These are phyloP conservation scores for Plasmodium fragile DNA, from an alignment of 169 alveolate genomes.

Conservation along the genomic window DNA sequence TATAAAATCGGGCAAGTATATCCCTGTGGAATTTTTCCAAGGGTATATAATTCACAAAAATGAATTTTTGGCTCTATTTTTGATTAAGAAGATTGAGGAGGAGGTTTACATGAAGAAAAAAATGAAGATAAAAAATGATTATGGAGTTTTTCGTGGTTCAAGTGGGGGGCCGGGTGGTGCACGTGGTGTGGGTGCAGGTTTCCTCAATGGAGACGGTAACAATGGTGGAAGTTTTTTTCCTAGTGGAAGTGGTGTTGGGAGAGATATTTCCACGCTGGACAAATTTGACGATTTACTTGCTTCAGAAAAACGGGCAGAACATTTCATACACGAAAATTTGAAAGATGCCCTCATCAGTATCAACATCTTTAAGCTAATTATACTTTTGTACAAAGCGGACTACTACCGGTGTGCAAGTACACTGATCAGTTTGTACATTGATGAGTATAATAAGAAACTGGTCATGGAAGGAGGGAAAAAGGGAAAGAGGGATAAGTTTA, in stretches of 20 bases:
- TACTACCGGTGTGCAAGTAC: constrained; percentile 63
- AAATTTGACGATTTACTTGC: constrained; percentile 45
- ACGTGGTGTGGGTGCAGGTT: not conserved
- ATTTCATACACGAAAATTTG: constrained; percentile 58
- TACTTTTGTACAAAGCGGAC: constrained; percentile 61
- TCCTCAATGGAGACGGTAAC: not conserved
- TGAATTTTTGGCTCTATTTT: constrained; percentile 51
- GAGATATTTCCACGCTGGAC: not conserved
- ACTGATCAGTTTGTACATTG: constrained; percentile 24
- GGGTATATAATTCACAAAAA: constrained; percentile 72
- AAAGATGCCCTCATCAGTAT: constrained; percentile 38
- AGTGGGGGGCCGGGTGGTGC: not conserved
- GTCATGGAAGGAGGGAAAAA: not conserved
- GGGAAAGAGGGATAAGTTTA: not conserved
- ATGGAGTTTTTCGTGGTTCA: not conserved
- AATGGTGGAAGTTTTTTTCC: not conserved
- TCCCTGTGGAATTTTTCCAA: constrained; percentile 74
- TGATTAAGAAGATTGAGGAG: constrained; percentile 47
- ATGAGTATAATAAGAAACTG: constrained; percentile 14
- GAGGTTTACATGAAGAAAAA: constrained; percentile 54
- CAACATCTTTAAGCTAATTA: constrained; percentile 35
- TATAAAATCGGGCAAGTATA: constrained; percentile 33
- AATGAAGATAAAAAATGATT: constrained; percentile 24
- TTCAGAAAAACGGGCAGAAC: constrained; percentile 71
- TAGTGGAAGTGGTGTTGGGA: not conserved